Percentiles rank a stretch among this genome's conserved stretches.
These are phyloP conservation scores for Sclerotinia spermophila DNA, from an alignment of 2,329 filamentous ascomycete species.

Conservation along the genomic window DNA sequence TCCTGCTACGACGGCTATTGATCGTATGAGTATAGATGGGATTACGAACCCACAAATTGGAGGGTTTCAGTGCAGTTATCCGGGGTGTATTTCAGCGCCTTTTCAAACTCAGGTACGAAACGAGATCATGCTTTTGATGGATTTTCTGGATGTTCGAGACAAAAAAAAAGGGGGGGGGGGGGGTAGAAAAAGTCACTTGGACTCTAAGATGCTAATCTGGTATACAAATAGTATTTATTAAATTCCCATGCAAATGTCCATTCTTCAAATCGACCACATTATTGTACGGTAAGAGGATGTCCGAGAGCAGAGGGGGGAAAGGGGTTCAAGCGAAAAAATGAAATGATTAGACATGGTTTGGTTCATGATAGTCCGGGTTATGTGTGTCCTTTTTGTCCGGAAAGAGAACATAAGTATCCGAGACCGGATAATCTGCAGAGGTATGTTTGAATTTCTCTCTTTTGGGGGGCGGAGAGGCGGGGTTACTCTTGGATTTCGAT, in stretches of 20 bases:
- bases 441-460: constrained; percentile 46
- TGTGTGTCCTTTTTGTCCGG: constrained; percentile 91
- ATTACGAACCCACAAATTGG: constrained; percentile 53
- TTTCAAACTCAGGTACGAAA: constrained; percentile 67
- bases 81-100: constrained; percentile 65
- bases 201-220: constrained; percentile 4
- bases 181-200: not conserved
- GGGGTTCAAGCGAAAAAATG: constrained; percentile 69
- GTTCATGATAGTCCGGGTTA: constrained; percentile 95
- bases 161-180: too few species aligned
- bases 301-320: constrained; percentile 61
- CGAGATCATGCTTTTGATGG: not conserved
- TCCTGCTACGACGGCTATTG: constrained; percentile 44
- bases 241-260: constrained; percentile 77
- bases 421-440: constrained; percentile 93
- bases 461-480: not conserved
- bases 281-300: constrained; percentile 60
- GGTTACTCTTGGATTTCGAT: not conserved
- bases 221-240: constrained; percentile 54
- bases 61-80: constrained; percentile 55
- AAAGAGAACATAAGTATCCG: constrained; percentile 90
- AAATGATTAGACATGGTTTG: constrained; percentile 73
- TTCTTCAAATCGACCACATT: constrained; percentile 62
- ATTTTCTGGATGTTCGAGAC: not conserved
- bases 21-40: constrained; percentile 57